Evolutionary conservation across 192 early-diverging fungal genomes (phyloP), one percentile per base, ranked within the genome.

Genomic region (Piromyces finnis): DNA sequence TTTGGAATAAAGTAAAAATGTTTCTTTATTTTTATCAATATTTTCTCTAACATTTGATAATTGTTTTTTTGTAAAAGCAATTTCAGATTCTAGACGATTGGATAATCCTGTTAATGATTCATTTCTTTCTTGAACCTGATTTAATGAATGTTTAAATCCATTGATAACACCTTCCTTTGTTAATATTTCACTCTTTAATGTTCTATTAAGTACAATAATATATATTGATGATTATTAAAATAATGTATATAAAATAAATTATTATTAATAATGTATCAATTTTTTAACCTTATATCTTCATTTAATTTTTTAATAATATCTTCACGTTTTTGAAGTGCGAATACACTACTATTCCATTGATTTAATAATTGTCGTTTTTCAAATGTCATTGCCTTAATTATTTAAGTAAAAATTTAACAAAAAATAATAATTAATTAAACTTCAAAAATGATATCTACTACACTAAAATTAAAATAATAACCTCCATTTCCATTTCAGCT

Each of bases 401-500:
- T 9, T 9, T 9, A 32, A 26, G n/a, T n/a, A n/a, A n/a, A n/a
- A n/a, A n/a, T n/a, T n/a, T n/a, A n/a, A n/a, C n/a, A n/a, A n/a
- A n/a, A n/a, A n/a, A n/a, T n/a, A n/a, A n/a, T n/a, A n/a, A n/a
- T n/a, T n/a, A n/a, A n/a, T n/a, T n/a, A n/a, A n/a, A n/a, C n/a
- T n/a, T n/a, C n/a, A n/a, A n/a, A n/a, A n/a, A n/a, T n/a, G n/a
- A n/a, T n/a, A n/a, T n/a, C n/a, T n/a, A n/a, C n/a, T n/a, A n/a
- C n/a, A n/a, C n/a, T n/a, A n/a, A n/a, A n/a, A n/a, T n/a, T n/a
- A n/a, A 79, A 26, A 30, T 30, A 80, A 28, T 16, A 80, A 86
- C 85, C 86, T 91, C 89, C 87, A 90, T 90, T 80, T 91, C 90
- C 15, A 84, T 86, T 6, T 85, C 82, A 5, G 90, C 90, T 36